These are phyloP conservation scores for Aspergillus egyptiacus DNA, from an alignment of 495 filamentous ascomycete genomes.

Conservation along the genomic window DNA sequence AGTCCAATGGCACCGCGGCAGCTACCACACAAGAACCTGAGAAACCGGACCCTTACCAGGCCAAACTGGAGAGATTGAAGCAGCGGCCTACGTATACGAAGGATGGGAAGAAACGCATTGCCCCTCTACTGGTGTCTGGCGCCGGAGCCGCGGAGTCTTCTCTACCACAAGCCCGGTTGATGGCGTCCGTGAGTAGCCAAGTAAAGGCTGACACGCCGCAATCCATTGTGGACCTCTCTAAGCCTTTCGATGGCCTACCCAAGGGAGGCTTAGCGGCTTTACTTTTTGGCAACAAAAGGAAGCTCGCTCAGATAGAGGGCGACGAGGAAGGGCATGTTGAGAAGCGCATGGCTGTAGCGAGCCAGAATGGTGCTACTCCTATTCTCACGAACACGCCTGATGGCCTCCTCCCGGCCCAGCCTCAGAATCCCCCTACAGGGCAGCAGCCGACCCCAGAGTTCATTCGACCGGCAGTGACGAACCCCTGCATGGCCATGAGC, in stretches of 20 bases:
- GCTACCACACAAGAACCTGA: conserved; percentile 40
- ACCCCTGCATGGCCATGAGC: conserved; percentile 70
- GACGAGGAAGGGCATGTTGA: conserved; percentile 61
- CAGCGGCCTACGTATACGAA: conserved; percentile 90
- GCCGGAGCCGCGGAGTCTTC: conserved; percentile 76
- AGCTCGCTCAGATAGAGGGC: conserved; percentile 59
- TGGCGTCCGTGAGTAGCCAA: conserved; percentile 59
- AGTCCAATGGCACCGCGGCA: conserved; percentile 35
- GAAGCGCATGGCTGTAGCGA: conserved; percentile 53
- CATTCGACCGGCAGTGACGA: conserved; percentile 79
- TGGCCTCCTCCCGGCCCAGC: conserved; percentile 63
- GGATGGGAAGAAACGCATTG: conserved; percentile 94
- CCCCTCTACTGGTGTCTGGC: conserved; percentile 83
- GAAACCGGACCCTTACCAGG: conserved; percentile 57
- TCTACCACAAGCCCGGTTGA: conserved; percentile 75
- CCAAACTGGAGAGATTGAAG: conserved; percentile 74
- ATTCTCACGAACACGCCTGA: conserved; percentile 72
- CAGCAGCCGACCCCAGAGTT: conserved; percentile 74
- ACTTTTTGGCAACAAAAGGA: conserved; percentile 89
- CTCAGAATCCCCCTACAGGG: conserved; percentile 48
- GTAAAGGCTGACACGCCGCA: conserved; percentile 67
- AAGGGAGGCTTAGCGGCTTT: conserved; percentile 81
- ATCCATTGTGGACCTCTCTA: conserved; percentile 82
- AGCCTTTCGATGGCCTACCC: conserved; percentile 89
- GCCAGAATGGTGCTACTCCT: conserved; percentile 60